phyloP scores from a whole-genome alignment of 2,329 filamentous ascomycete species.

The Ramularia endophylla region DNA sequence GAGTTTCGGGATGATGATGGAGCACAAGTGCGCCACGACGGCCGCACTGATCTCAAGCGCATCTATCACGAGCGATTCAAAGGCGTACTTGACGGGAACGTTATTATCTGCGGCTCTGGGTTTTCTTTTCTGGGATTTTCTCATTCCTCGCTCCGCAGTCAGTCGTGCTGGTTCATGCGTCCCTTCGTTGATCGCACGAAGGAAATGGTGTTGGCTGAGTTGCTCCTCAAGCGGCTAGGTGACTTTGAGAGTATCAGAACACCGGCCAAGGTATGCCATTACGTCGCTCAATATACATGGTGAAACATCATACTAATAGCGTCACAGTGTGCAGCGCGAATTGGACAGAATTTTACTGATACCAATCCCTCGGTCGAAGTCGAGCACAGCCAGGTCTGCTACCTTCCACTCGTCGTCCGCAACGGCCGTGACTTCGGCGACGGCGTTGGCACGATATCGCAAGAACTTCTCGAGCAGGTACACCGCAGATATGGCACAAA shows the following conservation, averaged over 20 bases:
- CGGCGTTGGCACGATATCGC: constrained; percentile 70
- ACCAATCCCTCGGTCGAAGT: constrained; percentile 59
- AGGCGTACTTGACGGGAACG: constrained; percentile 50
- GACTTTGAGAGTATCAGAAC: constrained; percentile 48
- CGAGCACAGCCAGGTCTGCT: constrained; percentile 26
- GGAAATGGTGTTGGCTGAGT: constrained; percentile 29
- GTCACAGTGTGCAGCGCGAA: constrained; percentile 50
- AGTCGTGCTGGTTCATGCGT: constrained; percentile 63
- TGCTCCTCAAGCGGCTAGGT: constrained; percentile 43
- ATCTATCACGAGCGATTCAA: constrained; percentile 58
- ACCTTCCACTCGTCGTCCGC: constrained; percentile 49
- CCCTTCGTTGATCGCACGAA: constrained; percentile 36
- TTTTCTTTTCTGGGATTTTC: constrained; percentile 72
- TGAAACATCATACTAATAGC: too few relatives aligned
- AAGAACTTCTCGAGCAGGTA: constrained; percentile 52
- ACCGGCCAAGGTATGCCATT: constrained; percentile 37
- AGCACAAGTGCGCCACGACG: constrained; percentile 54
- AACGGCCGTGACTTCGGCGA: constrained; percentile 65
- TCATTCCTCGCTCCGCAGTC: constrained; percentile 67
- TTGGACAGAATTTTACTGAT: constrained; percentile 66
- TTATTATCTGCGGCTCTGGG: constrained; percentile 57
- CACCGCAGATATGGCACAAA: constrained; percentile 49
- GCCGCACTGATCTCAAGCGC: constrained; percentile 41
- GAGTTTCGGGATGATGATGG: constrained; percentile 71
- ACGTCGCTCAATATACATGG: too few relatives aligned